These are phyloP conservation scores for Malassezia caprae DNA, from an alignment of 1,284 basidiomycete species.

Conservation along the genomic window DNA sequence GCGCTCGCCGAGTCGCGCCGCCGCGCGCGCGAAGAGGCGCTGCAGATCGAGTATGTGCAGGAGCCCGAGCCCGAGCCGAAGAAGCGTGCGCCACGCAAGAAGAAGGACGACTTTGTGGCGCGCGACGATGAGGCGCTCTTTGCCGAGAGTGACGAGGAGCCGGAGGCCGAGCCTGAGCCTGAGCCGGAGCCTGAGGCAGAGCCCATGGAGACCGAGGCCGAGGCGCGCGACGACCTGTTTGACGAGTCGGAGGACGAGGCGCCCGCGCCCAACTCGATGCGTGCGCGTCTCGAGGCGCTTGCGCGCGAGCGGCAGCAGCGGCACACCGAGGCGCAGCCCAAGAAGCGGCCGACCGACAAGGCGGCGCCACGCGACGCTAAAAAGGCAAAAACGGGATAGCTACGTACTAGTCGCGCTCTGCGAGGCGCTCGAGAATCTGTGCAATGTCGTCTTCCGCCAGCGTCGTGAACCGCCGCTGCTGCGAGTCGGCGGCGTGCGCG, in stretches of 20 bases:
- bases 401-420: constrained; percentile 34
- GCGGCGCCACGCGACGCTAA: constrained; percentile 12
- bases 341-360: constrained; percentile 8
- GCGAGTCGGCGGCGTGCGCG: constrained; percentile 16
- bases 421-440: constrained; percentile 40
- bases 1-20: constrained; percentile 33
- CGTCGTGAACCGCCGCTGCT: constrained; percentile 37
- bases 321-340: constrained; percentile 2
- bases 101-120: constrained; percentile 23
- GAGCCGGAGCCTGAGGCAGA: constrained; percentile 14
- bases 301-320: constrained; percentile 16
- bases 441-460: constrained; percentile 35
- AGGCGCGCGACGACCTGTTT: not conserved
- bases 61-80: constrained; percentile 25
- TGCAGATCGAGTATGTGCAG: constrained; percentile 35
- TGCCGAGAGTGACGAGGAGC: constrained; percentile 19
- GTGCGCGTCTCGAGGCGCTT: constrained; percentile 12
- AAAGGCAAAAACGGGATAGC: constrained; percentile 19
- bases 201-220: not conserved
- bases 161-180: constrained; percentile 19
- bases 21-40: constrained; percentile 31
- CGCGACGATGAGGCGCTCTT: constrained; percentile 19
- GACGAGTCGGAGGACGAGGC: constrained; percentile 3
- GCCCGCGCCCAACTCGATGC: constrained; percentile 8
- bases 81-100: constrained; percentile 20